Evolutionary conservation across 495 filamentous ascomycete genomes (phyloP).

Genomic region (Trichoderma parareesei): DNA sequence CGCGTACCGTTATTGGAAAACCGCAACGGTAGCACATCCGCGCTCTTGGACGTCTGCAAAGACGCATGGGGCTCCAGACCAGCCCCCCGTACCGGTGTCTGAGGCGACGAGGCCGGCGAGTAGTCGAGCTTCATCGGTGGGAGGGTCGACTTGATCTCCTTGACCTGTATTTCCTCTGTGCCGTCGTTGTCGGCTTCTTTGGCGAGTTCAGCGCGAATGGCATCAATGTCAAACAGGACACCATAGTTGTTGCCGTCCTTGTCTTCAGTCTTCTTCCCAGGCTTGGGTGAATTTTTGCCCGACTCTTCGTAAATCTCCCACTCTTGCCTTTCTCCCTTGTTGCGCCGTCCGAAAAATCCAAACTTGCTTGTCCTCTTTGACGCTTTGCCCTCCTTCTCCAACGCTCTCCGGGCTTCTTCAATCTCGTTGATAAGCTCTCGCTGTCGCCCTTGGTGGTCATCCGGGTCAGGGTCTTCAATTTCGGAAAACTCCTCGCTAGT

Average conservation of each 20-base stretch:
- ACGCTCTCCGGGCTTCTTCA: constrained; percentile 81
- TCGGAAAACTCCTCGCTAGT: constrained; percentile 91
- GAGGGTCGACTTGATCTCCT: constrained; percentile 77
- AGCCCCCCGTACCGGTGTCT: constrained; percentile 17
- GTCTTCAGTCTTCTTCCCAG: constrained; percentile 30
- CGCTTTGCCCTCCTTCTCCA: constrained; percentile 53
- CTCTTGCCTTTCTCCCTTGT: constrained; percentile 70
- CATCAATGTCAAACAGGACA: constrained; percentile 93
- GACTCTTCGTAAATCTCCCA: constrained; percentile 89
- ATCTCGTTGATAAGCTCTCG: constrained; percentile 93
- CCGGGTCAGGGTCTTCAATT: constrained; percentile 95
- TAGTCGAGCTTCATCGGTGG: constrained; percentile 80
- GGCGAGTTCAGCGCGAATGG: constrained; percentile 78
- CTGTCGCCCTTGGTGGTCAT: constrained; percentile 81
- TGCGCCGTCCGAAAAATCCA: constrained; percentile 70
- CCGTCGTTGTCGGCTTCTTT: constrained; percentile 42
- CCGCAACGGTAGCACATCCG: background rate
- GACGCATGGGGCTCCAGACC: background rate
- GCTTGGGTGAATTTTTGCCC: constrained; percentile 20
- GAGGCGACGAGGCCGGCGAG: constrained; percentile 25
- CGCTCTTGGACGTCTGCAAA: background rate
- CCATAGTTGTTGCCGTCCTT: constrained; percentile 40
- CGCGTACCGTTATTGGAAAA: background rate
- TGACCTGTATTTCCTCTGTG: constrained; percentile 49
- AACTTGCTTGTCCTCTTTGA: constrained; percentile 42